Base-by-base conservation (phyloP, 2,329 filamentous ascomycete species). In the Eurotiales sp. region DNA sequence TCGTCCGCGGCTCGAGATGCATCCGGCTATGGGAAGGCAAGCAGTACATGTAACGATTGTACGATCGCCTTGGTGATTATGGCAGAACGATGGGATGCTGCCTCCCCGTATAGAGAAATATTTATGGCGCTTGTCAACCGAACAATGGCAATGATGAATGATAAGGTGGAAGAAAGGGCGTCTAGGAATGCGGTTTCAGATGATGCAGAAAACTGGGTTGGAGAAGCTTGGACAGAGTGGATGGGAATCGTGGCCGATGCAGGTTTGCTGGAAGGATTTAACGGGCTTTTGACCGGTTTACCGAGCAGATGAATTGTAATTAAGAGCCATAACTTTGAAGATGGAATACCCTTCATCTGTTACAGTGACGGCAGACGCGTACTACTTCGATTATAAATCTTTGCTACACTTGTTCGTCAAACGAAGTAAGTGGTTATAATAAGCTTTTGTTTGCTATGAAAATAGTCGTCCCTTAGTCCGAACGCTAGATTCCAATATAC, bases 41-140 rank as follows among this genome's bases (percentile, higher is more conserved):
- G 55, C 54, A 62, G 49, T 25, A 61, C 61, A 3, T 64, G 60
- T 48, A 64, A 58, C 7, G 58, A 56, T 23, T 65, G 65, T 40
- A 68, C 60, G 0, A 67, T 65, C 34, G 52, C 67, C 1, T 46
- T 70, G 8, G 60, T 62, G 0, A 48, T 66, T 7, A 64, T 69
- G 15, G 64, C 65, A 0, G 64, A 70, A 23, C 56, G 62, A 1
- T 69, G 66, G 65, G 50, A 51, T 11, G 50, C 32, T 11, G 67
- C 62, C 1, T 58, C 63, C 1, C 61, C 66, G 0, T 68, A 68
- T 48, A 61, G 67, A 8, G 65, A 70, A 44, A 61, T 66, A 10
- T 69, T 69, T 40, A 65, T 67, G 15, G 52, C 57, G 2, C 58
- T 70, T 29, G 40, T 22, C 10, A 50, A 36, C 22, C 29, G 40